Evolutionary conservation across 116 monocot species (phyloP).

Genomic region (Trichopus zeylanicus): DNA sequence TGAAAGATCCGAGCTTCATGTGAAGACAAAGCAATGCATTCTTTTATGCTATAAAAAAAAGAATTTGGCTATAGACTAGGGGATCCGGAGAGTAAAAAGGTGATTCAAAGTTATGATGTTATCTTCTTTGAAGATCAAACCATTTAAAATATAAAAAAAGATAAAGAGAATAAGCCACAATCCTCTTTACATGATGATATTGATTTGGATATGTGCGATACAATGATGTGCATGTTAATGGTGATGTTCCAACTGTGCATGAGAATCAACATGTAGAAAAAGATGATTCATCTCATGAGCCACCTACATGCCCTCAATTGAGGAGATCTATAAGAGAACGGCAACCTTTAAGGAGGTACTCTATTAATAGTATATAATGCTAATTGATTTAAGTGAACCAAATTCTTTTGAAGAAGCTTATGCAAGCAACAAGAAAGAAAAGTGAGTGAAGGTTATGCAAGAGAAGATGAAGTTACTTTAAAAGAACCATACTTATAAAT

Average conservation of each 20-base stretch:
- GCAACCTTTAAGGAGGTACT: not conserved
- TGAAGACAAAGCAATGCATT: not conserved
- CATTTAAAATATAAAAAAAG: not conserved
- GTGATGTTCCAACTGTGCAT: no score
- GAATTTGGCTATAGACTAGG: not conserved
- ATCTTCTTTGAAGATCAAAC: not conserved
- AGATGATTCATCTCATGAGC: not conserved
- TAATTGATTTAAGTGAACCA: not conserved
- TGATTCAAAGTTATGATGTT: not conserved
- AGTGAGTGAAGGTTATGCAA: not conserved
- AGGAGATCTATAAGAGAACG: not conserved
- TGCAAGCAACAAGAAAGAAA: not conserved
- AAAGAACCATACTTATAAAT: constrained; percentile 5
- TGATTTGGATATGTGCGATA: not conserved
- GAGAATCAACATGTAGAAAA: not conserved
- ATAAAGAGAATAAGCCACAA: no score
- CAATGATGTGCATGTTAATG: no score
- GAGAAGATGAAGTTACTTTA: constrained; percentile 3
- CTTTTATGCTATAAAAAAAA: not conserved
- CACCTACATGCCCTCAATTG: not conserved
- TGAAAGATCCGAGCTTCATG: not conserved
- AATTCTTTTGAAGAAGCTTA: not conserved
- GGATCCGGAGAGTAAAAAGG: not conserved
- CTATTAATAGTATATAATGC: not conserved
- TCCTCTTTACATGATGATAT: not conserved